Evolutionary conservation across 257 asterid genomes (phyloP).

Genomic region (Solanum chilense): DNA sequence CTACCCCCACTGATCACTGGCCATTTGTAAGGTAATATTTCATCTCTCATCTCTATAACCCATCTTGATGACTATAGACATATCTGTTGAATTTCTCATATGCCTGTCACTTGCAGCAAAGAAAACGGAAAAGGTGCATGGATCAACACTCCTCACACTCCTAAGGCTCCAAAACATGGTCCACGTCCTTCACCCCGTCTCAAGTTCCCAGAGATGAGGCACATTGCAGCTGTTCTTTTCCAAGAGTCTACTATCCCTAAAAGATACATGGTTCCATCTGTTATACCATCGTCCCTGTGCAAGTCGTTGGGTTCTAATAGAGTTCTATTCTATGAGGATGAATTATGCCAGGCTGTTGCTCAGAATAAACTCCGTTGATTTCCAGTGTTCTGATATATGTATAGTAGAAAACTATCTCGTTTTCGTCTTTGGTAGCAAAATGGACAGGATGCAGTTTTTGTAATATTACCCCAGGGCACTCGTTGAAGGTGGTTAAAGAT

Average conservation of each 20-base stretch:
- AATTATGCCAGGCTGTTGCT: constrained; percentile 95
- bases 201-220: constrained; percentile 73
- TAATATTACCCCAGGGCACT: background rate
- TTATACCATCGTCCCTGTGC: constrained; percentile 53
- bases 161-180: constrained; percentile 93
- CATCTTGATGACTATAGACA: background rate
- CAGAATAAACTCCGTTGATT: constrained; percentile 86
- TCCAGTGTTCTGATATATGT: background rate
- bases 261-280: constrained; percentile 64
- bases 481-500: background rate
- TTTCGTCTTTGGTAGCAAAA: background rate
- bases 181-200: constrained; percentile 82
- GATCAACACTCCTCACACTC: constrained; percentile 65
- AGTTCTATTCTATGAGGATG: constrained; percentile 86
- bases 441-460: background rate
- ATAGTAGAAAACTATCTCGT: background rate
- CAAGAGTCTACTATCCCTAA: constrained; percentile 55
- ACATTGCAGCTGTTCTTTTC: constrained; percentile 90
- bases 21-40: constrained; percentile 56
- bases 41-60: background rate
- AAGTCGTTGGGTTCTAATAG: constrained; percentile 81
- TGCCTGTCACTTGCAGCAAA: constrained; percentile 38
- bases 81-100: background rate
- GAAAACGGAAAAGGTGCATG: constrained; percentile 29
- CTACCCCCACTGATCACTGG: constrained; percentile 81